Conservation (phyloP, 2,329 filamentous ascomycete species). For the Albophoma yamanashiensis region DNA sequence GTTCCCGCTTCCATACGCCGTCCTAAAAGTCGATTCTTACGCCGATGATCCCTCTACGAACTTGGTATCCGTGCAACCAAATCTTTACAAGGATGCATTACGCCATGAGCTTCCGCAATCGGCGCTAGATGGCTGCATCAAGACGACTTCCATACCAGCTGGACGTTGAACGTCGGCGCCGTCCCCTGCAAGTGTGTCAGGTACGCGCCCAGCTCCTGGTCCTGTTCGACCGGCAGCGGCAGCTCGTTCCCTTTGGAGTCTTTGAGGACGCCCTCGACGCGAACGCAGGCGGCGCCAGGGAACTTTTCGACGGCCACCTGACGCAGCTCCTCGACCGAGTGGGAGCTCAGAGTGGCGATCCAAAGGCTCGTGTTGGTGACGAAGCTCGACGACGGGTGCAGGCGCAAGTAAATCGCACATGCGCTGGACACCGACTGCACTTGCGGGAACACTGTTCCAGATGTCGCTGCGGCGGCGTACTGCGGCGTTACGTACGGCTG, state of each 20-base stretch:
- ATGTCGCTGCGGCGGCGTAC: conserved; percentile 11
- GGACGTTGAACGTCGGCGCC: conserved; percentile 32
- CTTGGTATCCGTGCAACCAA: not conserved
- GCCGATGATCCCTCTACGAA: not conserved
- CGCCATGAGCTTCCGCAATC: not conserved
- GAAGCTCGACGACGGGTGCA: conserved; percentile 52
- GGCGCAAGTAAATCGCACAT: conserved; percentile 57
- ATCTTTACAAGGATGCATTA: not conserved
- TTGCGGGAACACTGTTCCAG: conserved; percentile 13
- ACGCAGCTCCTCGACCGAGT: conserved; percentile 52
- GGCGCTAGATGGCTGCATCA: not conserved
- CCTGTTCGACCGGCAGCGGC: conserved; percentile 53
- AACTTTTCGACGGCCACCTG: conserved; percentile 50
- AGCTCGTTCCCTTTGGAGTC: conserved; percentile 50
- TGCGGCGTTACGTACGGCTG: conserved; percentile 20
- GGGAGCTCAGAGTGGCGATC: conserved; percentile 50
- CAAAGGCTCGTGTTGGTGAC: conserved; percentile 44
- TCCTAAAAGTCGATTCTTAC: not conserved
- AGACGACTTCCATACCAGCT: conserved; percentile 21
- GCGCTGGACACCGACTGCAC: conserved; percentile 10
- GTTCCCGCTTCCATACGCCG: not conserved
- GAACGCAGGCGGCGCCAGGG: conserved; percentile 45
- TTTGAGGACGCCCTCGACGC: conserved; percentile 56
- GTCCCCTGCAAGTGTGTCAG: conserved; percentile 47
- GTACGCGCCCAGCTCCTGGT: conserved; percentile 64